Percentiles rank a stretch among this genome's conserved stretches.
Evolutionary conservation across 75 land plant genomes (phyloP).

Genomic region (Larix kaempferi): DNA sequence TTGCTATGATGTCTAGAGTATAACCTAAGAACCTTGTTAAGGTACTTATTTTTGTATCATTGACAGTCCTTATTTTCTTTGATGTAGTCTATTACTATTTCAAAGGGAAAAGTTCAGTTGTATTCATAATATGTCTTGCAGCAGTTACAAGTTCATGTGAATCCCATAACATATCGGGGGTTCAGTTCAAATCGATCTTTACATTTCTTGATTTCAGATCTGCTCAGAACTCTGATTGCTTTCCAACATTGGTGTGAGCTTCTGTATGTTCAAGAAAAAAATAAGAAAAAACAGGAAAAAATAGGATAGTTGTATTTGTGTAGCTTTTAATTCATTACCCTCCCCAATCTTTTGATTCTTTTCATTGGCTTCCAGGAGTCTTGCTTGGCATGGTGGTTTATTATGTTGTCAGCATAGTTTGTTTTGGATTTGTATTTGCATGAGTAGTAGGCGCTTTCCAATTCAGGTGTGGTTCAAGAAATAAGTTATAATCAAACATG

Average conservation of each 20-base stretch:
- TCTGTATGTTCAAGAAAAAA: too few relatives aligned
- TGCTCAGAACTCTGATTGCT: too few relatives aligned
- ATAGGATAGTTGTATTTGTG: too few relatives aligned
- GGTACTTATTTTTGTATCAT: conserved; percentile 18
- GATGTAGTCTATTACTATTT: too few relatives aligned
- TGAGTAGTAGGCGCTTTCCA: not conserved
- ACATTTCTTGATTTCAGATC: too few relatives aligned
- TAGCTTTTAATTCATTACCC: not conserved
- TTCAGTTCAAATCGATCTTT: too few relatives aligned
- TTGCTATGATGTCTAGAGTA: conserved; percentile 72
- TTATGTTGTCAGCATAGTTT: not conserved
- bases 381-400: not conserved
- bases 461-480: not conserved
- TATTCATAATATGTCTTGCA: too few relatives aligned
- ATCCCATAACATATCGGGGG: too few relatives aligned
- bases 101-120: too few relatives aligned
- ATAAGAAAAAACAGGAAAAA: too few relatives aligned
- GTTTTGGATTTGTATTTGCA: not conserved
- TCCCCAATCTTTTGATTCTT: not conserved
- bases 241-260: too few relatives aligned
- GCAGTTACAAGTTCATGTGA: too few relatives aligned
- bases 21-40: conserved; percentile 77
- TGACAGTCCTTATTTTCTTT: conserved; percentile 1
- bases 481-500: not conserved
- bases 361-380: not conserved